Percentiles rank a stretch among this genome's conserved stretches.
Evolutionary conservation across 805 yeast species (phyloP).

Genomic region (Dipodascus albidus): DNA sequence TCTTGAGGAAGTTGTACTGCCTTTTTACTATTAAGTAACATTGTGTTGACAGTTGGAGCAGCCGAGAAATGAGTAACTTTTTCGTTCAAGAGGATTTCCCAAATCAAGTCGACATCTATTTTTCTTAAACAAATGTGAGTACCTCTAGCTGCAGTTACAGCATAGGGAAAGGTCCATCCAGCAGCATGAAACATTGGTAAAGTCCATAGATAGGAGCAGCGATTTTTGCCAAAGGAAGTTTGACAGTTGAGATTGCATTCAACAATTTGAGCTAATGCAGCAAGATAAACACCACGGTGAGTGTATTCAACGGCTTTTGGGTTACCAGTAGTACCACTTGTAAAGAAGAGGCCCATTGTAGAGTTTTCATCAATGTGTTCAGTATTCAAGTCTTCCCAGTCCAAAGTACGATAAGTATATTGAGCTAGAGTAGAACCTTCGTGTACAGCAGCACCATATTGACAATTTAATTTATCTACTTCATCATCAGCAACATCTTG

Average conservation of each 20-base stretch:
- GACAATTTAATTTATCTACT: conserved; percentile 14
- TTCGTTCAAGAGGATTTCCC: conserved; percentile 21
- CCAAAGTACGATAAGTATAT: conserved; percentile 1
- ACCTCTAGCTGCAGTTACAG: conserved; percentile 28
- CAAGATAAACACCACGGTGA: conserved; percentile 25
- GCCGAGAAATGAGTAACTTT: conserved; percentile 25
- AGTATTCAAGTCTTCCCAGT: conserved; percentile 16
- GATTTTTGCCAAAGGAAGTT: conserved; percentile 16
- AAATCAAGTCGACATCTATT: conserved; percentile 23
- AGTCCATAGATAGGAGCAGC: conserved; percentile 28
- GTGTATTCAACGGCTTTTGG: conserved; percentile 30
- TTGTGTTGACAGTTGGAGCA: conserved; percentile 28
- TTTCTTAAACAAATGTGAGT: conserved; percentile 25
- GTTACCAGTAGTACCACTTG: conserved; percentile 27
- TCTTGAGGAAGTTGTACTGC: conserved; percentile 19
- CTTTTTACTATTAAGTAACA: conserved; percentile 21
- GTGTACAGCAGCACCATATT: conserved; percentile 14
- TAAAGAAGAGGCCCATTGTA: conserved; percentile 20
- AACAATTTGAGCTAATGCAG: conserved; percentile 22
- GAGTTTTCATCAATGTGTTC: conserved; percentile 16
- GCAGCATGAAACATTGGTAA: conserved; percentile 29
- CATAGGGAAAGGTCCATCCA: conserved; percentile 29
- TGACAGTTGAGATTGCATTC: conserved; percentile 23
- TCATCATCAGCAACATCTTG: conserved; percentile 6
- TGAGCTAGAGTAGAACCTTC: conserved; percentile 10